Evolutionary conservation across 331 rosid species (phyloP), one percentile per base, ranked within the genome.

Genomic region (Malus hybrid): DNA sequence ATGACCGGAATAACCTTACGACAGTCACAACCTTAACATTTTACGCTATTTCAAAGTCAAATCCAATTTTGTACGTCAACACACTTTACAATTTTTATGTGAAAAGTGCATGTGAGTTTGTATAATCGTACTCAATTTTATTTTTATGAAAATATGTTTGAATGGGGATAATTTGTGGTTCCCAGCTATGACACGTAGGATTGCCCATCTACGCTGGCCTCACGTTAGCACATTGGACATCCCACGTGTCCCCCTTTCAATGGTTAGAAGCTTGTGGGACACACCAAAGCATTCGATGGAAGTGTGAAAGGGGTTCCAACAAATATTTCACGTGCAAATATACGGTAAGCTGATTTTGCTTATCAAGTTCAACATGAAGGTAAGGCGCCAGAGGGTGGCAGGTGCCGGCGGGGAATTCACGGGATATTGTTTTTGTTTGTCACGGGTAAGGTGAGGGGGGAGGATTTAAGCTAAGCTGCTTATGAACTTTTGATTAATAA

Each of bases 371-470:
- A 46, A 59, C 71, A 22, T 42, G 65, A 56, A 63, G 6, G 66
- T 68, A 62, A 33, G 29, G 52, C 5, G 29, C 46, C 74, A 70
- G 61, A 76, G 28, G 29, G 65, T 11, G 83, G 50, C 88, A 73
- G 89, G 90, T 87, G 86, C 74, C 71, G 39, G 67, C 9, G 11
- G 31, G 50, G 85, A 79, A 73, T 79, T 86, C 96, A 87, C 96
- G 89, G 86, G 89, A 24, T 76, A 65, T n/a, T 63, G 79, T 71
- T 73, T 80, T 10, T 76, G 66, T 36, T 31, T 60, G 84, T 84
- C 93, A 88, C 90, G 91, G 94, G 85, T 61, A 71, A 61, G 73
- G n/a, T 3, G 5, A 5, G 46, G 0, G 13, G 3, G 13, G 71
- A 65, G 13, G 36, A 61, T 76, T 39, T 73, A 36, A 57, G 70